Conservation (phyloP, 495 filamentous ascomycete genomes). For the Penicillium herquei region DNA sequence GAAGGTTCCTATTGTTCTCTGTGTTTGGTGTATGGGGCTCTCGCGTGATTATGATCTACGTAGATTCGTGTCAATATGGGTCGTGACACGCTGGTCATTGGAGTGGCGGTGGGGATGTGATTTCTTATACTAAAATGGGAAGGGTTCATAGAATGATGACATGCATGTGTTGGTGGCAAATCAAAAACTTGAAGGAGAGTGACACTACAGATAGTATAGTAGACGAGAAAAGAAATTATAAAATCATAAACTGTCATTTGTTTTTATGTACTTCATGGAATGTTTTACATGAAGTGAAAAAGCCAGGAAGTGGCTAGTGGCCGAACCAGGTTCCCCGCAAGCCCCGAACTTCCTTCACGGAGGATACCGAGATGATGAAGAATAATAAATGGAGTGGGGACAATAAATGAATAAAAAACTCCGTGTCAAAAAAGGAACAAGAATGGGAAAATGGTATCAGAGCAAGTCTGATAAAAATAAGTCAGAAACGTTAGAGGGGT, state of each 20-base stretch:
- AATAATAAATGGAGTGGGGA: not conserved
- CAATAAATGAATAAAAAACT: not conserved
- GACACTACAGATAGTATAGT: no score
- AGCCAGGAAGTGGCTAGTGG: not conserved
- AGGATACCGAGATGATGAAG: not conserved
- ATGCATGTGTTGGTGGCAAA: no score
- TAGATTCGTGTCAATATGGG: constrained; percentile 6
- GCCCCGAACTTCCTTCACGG: not conserved
- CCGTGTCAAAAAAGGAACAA: no score
- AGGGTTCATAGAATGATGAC: no score
- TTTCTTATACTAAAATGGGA: no score
- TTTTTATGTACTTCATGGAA: no score
- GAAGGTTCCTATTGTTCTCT: no score
- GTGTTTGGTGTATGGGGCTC: not conserved
- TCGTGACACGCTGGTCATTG: not conserved
- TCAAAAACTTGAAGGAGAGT: no score
- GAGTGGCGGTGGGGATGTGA: not conserved
- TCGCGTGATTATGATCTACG: constrained; percentile 19
- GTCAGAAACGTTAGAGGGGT: constrained; percentile 19
- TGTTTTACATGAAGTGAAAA: no score
- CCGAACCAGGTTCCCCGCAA: not conserved
- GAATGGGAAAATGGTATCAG: constrained; percentile 1
- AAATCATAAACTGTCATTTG: no score
- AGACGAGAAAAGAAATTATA: no score
- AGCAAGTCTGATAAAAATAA: not conserved